Evolutionary conservation across 805 yeast genomes (phyloP), one percentile per base, ranked within the genome.

Genomic region (Candida adriatica): DNA sequence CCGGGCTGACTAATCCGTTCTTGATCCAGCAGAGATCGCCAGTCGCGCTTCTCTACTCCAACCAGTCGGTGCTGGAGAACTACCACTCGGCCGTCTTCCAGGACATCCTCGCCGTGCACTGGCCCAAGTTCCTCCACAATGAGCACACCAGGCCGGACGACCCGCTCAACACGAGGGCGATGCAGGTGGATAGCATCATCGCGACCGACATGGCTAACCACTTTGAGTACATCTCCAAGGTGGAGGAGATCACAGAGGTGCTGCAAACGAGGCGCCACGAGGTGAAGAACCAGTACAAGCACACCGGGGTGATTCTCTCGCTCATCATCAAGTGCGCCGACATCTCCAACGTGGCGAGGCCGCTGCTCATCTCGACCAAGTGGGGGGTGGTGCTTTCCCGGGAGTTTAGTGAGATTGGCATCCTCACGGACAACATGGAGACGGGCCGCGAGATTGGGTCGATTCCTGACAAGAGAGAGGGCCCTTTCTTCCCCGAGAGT

Each of bases 171-270:
- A 48, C 57, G 1, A 42, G 46, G 16, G 24, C 33, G 3, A 24
- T 53, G 33, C 56, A 53, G 30, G 49, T 60, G n/a, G 66, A 62
- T 22, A 45, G 64, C 9, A 77, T 83, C n/a, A 48, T 77, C 27
- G 85, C 92, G 7, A 92, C 98, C 0, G 97, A 92, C 59, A 88
- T 92, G 96, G 90, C 88, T 0, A 70, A 73, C 48, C 98, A 92
- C 62, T 74, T 73, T 43, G 76, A 68, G 27, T 87, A 81, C 55
- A 74, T 81, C 37, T 61, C 64, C 21, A 63, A 70, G 45, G 63
- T 87, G 45, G 60, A 61, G 24, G 50, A 56, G 24, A 49, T 61
- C 11, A 49, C 50, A 10, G 35, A 43, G 9, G 45, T 46, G 19
- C 13, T 37, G 11, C 25, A 38, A 13, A 35, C 36, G 15, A 27